Evolutionary conservation across 1,284 basidiomycete species (phyloP), one percentile per base, ranked within the genome.

Genomic region (Irpex lacteus): DNA sequence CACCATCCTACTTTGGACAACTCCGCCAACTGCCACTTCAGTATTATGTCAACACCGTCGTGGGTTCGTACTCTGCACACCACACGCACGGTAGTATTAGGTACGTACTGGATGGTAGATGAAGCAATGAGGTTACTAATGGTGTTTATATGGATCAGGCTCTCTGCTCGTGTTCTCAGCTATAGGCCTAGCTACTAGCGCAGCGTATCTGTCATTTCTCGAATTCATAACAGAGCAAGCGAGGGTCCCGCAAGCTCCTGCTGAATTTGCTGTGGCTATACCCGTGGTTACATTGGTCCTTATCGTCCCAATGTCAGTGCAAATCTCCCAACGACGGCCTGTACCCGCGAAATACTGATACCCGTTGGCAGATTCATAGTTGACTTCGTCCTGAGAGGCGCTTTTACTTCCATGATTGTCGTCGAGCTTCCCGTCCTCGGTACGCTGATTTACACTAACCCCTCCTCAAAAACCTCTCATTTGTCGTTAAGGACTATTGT

Each of bases 321-420:
- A 6, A 21, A 11, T 47, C 21, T 32, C 34, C 18, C 18, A 19
- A 59, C 11, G 36, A 38, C 59, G 15, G 21, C 7, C 18, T 13
- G 19, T 15, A 21, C 58, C 21, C 7, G 11, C 50, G 13, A 52
- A 9, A 18, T 52, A 52, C 50, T 52, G n/a, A 52, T 18, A 52
- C 15, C 7, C 1, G 5, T 18, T 47, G n/a, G 1, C 44, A 74
- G 73, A 67, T 49, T 72, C 37, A 49, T 68, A 11, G 59, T 74
- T 40, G 73, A 74, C 59, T 62, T 68, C 60, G 19, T 71, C 37
- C 60, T 66, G 57, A 68, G 58, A 5, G 68, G 68, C 9, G 70
- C 70, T 4, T 69, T 74, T 65, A 72, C 72, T 3, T 73, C 72
- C n/a, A 65, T 69, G 68, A 71, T 75, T 21, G 36, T 70, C 26